Evolutionary conservation across 768 basidiomycete genomes (phyloP).

Genomic region (Hericium rajendrae): DNA sequence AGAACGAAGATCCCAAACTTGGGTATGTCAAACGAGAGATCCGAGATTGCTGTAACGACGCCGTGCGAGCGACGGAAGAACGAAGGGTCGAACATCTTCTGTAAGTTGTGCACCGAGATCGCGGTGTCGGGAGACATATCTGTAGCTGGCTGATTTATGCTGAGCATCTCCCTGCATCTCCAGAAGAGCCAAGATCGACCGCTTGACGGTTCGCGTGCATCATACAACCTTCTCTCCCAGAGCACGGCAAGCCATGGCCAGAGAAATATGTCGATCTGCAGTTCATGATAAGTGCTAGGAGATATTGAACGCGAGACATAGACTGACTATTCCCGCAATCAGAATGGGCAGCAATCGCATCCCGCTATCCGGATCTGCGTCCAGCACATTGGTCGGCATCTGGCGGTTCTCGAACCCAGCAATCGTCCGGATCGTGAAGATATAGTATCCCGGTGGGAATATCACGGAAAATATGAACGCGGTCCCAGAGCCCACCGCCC

Average conservation of each 20-base stretch:
- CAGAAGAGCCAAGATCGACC: slow-evolving; percentile 14
- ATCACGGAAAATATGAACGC: slow-evolving; percentile 58
- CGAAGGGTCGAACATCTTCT: slow-evolving; percentile 47
- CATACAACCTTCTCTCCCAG: slow-evolving; percentile 53
- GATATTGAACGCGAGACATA: neutral
- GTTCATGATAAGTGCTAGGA: neutral
- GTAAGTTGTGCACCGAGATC: slow-evolving; percentile 51
- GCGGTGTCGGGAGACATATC: slow-evolving; percentile 34
- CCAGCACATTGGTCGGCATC: slow-evolving; percentile 41
- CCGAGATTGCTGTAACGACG: slow-evolving; percentile 49
- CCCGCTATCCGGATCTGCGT: slow-evolving; percentile 51
- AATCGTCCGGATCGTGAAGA: slow-evolving; percentile 60
- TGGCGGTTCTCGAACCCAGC: slow-evolving; percentile 58
- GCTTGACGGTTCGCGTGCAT: slow-evolving; percentile 33
- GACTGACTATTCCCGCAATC: slow-evolving; percentile 53
- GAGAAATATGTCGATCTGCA: slow-evolving; percentile 59
- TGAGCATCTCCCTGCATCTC: slow-evolving; percentile 3
- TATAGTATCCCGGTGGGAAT: slow-evolving; percentile 70
- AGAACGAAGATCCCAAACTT: slow-evolving; percentile 70
- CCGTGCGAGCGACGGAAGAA: slow-evolving; percentile 36
- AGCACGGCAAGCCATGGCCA: slow-evolving; percentile 61
- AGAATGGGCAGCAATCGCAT: slow-evolving; percentile 48
- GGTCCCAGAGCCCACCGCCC: slow-evolving; percentile 26
- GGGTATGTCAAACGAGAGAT: slow-evolving; percentile 62
- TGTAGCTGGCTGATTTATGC: neutral